These are phyloP conservation scores for Zalerion maritima DNA, from an alignment of 495 filamentous ascomycete genomes.

Conservation along the genomic window DNA sequence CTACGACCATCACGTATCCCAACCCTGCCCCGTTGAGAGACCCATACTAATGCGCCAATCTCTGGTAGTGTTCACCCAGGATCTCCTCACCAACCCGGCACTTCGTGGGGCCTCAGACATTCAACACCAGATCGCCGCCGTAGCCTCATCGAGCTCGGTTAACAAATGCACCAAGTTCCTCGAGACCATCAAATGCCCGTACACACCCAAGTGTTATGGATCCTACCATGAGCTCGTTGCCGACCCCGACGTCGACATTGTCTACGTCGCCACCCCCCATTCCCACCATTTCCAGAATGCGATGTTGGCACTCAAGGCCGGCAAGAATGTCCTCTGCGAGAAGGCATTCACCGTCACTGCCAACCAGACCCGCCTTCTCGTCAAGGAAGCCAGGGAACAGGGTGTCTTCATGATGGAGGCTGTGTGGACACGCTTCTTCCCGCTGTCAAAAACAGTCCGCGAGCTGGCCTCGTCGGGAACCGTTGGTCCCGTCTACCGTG, in stretches of 20 bases:
- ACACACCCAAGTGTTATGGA: constrained; percentile 58
- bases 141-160: constrained; percentile 62
- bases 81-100: constrained; percentile 66
- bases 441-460: constrained; percentile 59
- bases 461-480: constrained; percentile 50
- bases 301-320: constrained; percentile 64
- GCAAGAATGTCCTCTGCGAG: constrained; percentile 84
- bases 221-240: constrained; percentile 66
- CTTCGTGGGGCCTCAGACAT: constrained; percentile 59
- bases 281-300: constrained; percentile 91
- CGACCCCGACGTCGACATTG: constrained; percentile 65
- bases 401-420: constrained; percentile 93
- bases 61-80: constrained; percentile 55
- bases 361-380: constrained; percentile 58
- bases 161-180: constrained; percentile 61
- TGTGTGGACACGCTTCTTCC: constrained; percentile 90
- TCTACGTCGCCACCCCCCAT: constrained; percentile 91
- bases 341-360: constrained; percentile 90
- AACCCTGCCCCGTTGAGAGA: not conserved
- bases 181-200: constrained; percentile 45
- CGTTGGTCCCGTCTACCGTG: constrained; percentile 66
- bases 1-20: not conserved
- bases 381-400: constrained; percentile 61
- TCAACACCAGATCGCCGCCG: constrained; percentile 64
- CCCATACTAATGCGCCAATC: not conserved